phyloP scores from a whole-genome alignment of 805 yeast species.

The Cyberlindnera subsufficiens region DNA sequence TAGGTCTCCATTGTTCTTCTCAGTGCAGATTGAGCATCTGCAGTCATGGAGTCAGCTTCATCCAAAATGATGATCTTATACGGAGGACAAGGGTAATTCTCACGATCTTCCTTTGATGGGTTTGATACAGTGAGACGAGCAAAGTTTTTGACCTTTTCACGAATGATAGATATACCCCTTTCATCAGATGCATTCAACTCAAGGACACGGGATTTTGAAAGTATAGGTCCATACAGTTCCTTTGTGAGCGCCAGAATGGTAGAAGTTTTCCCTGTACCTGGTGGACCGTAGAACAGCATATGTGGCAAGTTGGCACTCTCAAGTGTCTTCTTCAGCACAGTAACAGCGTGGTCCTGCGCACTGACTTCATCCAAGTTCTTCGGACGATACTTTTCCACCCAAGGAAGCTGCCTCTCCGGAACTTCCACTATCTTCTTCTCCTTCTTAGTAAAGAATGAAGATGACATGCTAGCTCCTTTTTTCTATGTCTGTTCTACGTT shows the following conservation, averaged over 20 bases:
- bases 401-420: constrained; percentile 46
- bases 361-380: constrained; percentile 79
- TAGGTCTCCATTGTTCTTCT: constrained; percentile 94
- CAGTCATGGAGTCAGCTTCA: constrained; percentile 97
- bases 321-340: constrained; percentile 72
- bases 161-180: constrained; percentile 81
- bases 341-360: constrained; percentile 87
- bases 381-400: constrained; percentile 97
- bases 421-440: constrained; percentile 20
- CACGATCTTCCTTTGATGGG: constrained; percentile 63
- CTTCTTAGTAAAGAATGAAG: constrained; percentile 21
- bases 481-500: not conserved
- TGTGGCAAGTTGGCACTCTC: constrained; percentile 78
- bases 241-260: constrained; percentile 79
- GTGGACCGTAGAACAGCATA: constrained; percentile 89
- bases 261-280: constrained; percentile 91
- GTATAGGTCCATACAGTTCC: constrained; percentile 69
- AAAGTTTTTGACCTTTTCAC: constrained; percentile 80
- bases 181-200: constrained; percentile 90
- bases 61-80: constrained; percentile 88
- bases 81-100: constrained; percentile 91
- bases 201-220: constrained; percentile 64
- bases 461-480: not conserved
- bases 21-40: constrained; percentile 92
- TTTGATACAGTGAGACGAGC: constrained; percentile 82